Evolutionary conservation across 2,329 filamentous ascomycete genomes (phyloP).

Genomic region (Aspergillus puulaauensis): DNA sequence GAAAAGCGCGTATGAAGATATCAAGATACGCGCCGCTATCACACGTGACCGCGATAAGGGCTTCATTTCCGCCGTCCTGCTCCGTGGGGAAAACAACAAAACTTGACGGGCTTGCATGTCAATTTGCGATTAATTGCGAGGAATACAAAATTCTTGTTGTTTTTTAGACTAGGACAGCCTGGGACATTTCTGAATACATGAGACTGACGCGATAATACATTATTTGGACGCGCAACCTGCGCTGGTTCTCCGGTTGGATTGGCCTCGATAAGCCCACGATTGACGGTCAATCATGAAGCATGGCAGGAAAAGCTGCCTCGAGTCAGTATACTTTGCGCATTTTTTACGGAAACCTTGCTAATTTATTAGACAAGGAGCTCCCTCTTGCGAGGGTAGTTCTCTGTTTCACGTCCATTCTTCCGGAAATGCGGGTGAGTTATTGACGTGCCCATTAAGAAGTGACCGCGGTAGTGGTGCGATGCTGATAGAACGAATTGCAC

Average conservation of each 20-base stretch:
- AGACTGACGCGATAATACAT: not conserved
- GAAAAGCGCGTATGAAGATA: slow-evolving; percentile 4
- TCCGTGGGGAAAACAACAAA: slow-evolving; percentile 7
- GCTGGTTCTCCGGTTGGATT: slow-evolving; percentile 3
- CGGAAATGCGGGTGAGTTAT: slow-evolving; percentile 68
- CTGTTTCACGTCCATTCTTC: slow-evolving; percentile 82
- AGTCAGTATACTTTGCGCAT: slow-evolving; percentile 26
- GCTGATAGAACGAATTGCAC: not conserved
- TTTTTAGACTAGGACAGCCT: too few relatives aligned
- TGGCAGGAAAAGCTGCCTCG: slow-evolving; percentile 36
- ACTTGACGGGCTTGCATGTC: not conserved
- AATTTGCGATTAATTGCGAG: not conserved
- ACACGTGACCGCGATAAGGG: slow-evolving; percentile 26
- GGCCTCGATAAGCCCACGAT: slow-evolving; percentile 4
- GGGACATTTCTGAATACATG: not conserved
- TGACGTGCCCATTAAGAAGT: not conserved
- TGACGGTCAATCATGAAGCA: slow-evolving; percentile 37
- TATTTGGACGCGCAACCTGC: slow-evolving; percentile 1
- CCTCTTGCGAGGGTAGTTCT: slow-evolving; percentile 72
- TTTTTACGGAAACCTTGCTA: slow-evolving; percentile 13
- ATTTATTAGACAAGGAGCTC: slow-evolving; percentile 53
- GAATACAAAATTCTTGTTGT: not conserved
- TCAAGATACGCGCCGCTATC: slow-evolving; percentile 15
- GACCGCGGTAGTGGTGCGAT: not conserved
- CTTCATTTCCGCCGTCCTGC: slow-evolving; percentile 3